Base-by-base conservation (phyloP, 2,329 filamentous ascomycete species). In the Alternaria arborescens region DNA sequence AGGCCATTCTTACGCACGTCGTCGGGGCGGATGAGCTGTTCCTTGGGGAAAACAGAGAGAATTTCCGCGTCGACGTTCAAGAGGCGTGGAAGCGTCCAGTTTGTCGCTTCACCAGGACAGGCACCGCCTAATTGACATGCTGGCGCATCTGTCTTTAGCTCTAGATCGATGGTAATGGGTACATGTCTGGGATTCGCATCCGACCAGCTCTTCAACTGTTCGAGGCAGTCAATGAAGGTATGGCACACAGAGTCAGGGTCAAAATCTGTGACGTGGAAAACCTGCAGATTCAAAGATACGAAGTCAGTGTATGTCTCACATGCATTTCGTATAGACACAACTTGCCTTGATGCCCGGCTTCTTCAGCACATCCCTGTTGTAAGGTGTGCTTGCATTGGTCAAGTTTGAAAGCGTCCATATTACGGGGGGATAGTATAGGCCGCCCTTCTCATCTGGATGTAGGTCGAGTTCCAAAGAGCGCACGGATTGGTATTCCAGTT, bases 221-320 rank as follows among this genome's bases (percentile, higher is more conserved):
- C 66, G 8, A 85, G 75, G 61, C 83, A 85, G 20, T 76, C 73
- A 11, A 79, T 69, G 42, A 85, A 79, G 6, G 82, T 84, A 63
- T 82, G 78, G 74, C 83, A 85, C 20, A 79, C 76, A 24, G 77
- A 69, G 62, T 82, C 78, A 3, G 82, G 78, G 65, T 85, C 83
- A 1, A 80, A 74, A 59, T 85, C 83, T 3, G 82, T 80, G n/a
- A 85, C 78, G 69, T 85, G 83, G 63, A 85, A 77, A 18, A 85
- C 79, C 63, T 85, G 24, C 24, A 26, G 24, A 26, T 26, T 26
- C 24, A 26, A 26, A 8, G 2, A 26, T 26, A 26, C 24, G 7
- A 26, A 26, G 24, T 26, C 24, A 26, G 24, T 26, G 24, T 26
- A 26, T 2, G 24, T 7, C 24, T 26, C 24, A 26, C 24, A 26